Evolutionary conservation across 2,329 filamentous ascomycete genomes (phyloP).

Genomic region (Cladorrhinum sp.): DNA sequence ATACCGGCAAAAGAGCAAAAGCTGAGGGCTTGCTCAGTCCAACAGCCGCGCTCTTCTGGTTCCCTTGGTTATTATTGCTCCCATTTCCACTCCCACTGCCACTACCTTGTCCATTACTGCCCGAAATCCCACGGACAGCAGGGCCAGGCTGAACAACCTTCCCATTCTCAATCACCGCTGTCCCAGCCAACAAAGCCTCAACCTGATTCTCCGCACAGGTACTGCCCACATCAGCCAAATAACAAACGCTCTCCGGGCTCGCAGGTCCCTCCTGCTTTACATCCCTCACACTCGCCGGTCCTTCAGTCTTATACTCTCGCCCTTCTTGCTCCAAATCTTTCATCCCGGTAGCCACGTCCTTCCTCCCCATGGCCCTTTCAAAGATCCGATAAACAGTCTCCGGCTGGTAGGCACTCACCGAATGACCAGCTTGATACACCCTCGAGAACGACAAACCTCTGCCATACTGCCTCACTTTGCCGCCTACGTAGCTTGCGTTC

Average conservation of each 20-base stretch:
- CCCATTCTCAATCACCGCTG: constrained; percentile 47
- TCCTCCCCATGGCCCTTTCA: constrained; percentile 48
- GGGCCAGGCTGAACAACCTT: constrained; percentile 9
- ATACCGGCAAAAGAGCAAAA: neutral
- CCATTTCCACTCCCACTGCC: constrained; percentile 55
- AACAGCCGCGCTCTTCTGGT: neutral
- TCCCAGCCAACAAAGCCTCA: constrained; percentile 43
- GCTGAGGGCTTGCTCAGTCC: neutral
- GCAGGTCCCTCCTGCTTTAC: constrained; percentile 51
- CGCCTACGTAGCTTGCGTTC: constrained; percentile 66
- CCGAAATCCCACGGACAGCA: neutral
- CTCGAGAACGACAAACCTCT: constrained; percentile 65
- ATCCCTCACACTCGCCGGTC: constrained; percentile 52
- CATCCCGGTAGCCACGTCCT: constrained; percentile 54
- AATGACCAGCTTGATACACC: constrained; percentile 64
- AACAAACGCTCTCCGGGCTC: constrained; percentile 55
- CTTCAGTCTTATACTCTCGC: constrained; percentile 55
- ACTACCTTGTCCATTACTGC: neutral
- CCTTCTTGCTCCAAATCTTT: constrained; percentile 42
- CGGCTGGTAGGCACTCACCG: constrained; percentile 60
- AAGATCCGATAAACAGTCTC: constrained; percentile 59
- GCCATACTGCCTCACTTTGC: constrained; percentile 71
- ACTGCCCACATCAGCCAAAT: constrained; percentile 44
- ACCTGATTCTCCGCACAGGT: constrained; percentile 54
- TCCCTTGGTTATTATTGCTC: constrained; percentile 29